Percentiles rank a stretch among this genome's conserved stretches.
These are phyloP conservation scores for Roridomyces roridus DNA, from an alignment of 768 basidiomycete species.

Conservation along the genomic window DNA sequence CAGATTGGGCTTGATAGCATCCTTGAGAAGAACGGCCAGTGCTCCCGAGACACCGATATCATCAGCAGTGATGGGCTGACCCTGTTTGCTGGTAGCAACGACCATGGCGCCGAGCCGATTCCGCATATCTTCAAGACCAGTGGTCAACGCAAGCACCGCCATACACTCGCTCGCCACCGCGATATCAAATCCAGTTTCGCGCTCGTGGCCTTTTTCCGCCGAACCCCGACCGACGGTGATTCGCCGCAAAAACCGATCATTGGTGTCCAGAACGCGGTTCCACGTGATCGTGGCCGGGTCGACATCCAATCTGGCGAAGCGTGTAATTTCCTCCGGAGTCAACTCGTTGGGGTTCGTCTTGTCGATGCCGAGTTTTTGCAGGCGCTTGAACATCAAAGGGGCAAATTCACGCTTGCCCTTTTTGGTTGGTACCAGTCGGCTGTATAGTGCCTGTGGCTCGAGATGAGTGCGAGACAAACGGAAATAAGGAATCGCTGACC, in stretches of 20 bases:
- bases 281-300: constrained; percentile 93
- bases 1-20: constrained; percentile 97
- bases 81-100: constrained; percentile 89
- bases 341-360: constrained; percentile 93
- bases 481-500: constrained; percentile 39
- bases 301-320: constrained; percentile 91
- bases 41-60: constrained; percentile 96
- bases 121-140: constrained; percentile 89
- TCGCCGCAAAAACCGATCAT: constrained; percentile 95
- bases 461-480: not conserved
- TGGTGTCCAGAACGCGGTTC: constrained; percentile 97
- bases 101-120: constrained; percentile 95
- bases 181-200: constrained; percentile 95
- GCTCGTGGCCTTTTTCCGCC: constrained; percentile 89
- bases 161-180: constrained; percentile 97
- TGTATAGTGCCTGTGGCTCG: constrained; percentile 74
- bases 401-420: constrained; percentile 96
- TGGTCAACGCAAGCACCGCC: constrained; percentile 95
- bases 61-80: constrained; percentile 93
- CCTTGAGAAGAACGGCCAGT: constrained; percentile 96
- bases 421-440: constrained; percentile 88
- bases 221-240: constrained; percentile 90
- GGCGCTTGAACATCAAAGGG: constrained; percentile 93
- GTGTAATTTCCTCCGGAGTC: constrained; percentile 89
- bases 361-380: constrained; percentile 93